Conservation (phyloP, 176 grass and related monocot genomes). For the Avena sativa region DNA sequence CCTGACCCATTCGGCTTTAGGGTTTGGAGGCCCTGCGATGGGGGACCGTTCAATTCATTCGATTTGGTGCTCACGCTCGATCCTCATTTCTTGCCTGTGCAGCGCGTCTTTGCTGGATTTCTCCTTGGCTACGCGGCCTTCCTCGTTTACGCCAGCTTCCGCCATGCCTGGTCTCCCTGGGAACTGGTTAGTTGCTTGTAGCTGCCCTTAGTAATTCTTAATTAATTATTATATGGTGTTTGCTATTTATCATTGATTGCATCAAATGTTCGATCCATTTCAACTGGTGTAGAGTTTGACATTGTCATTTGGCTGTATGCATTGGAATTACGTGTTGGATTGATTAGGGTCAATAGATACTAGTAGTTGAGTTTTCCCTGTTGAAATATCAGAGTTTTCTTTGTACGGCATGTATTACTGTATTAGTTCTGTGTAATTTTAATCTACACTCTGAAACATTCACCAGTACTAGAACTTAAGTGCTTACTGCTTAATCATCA, state of each 20-base stretch:
- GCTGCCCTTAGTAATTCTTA: background rate
- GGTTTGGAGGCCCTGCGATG: background rate
- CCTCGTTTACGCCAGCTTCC: constrained; percentile 74
- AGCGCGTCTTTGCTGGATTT: constrained; percentile 76
- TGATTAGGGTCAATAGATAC: background rate
- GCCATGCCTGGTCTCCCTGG: constrained; percentile 88
- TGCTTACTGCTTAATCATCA: background rate
- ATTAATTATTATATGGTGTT: no score
- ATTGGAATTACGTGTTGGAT: background rate
- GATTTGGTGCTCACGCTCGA: constrained; percentile 25
- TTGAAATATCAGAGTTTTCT: background rate
- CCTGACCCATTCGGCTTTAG: constrained; percentile 2
- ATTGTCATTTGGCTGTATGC: background rate
- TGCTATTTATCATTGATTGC: constrained; percentile 15
- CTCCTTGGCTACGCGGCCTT: constrained; percentile 69
- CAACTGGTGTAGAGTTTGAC: background rate
- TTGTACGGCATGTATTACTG: background rate
- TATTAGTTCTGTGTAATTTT: background rate
- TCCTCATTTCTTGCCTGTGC: constrained; percentile 42
- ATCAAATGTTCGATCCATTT: background rate
- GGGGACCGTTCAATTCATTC: background rate
- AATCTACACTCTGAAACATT: background rate
- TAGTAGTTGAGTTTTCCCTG: background rate
- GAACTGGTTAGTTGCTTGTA: constrained; percentile 65
- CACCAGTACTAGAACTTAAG: background rate